A percentile compares a stretch with the other conserved stretches of the same genome.
phyloP scores from a whole-genome alignment of 768 basidiomycete genomes.

The Fomitopsis pulvina region DNA sequence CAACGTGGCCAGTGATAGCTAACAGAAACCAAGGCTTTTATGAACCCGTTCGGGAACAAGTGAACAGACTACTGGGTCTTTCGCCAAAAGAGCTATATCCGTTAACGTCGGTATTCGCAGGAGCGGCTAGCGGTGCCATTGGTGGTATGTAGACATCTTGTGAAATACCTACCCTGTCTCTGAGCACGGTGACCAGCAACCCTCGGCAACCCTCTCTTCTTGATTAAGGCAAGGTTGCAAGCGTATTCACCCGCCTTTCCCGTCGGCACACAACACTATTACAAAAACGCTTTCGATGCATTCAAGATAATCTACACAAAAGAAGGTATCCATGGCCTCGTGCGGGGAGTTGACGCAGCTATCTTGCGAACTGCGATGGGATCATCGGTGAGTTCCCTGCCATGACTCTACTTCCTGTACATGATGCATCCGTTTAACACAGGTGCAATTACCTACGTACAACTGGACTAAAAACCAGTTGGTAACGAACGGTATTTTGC shows the following conservation, averaged over 20 bases:
- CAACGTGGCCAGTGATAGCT: neutral
- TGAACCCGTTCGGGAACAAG: slow-evolving; percentile 73
- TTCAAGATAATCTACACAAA: slow-evolving; percentile 69
- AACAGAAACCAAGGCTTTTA: slow-evolving; percentile 69
- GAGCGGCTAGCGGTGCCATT: slow-evolving; percentile 84
- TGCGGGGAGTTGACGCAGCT: slow-evolving; percentile 91
- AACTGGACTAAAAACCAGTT: slow-evolving; percentile 87
- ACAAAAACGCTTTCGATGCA: slow-evolving; percentile 80
- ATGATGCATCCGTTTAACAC: slow-evolving; percentile 8
- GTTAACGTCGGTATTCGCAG: slow-evolving; percentile 75
- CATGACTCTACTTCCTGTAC: neutral
- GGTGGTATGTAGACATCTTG: slow-evolving; percentile 51
- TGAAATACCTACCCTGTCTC: neutral
- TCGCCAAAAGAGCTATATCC: slow-evolving; percentile 60
- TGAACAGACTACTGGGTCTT: slow-evolving; percentile 67
- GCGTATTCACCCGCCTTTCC: slow-evolving; percentile 94
- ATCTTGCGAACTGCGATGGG: slow-evolving; percentile 94
- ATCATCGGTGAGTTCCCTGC: slow-evolving; percentile 50
- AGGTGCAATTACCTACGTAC: slow-evolving; percentile 95
- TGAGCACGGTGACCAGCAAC: slow-evolving; percentile 37
- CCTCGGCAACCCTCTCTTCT: slow-evolving; percentile 85
- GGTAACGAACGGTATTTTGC: slow-evolving; percentile 57
- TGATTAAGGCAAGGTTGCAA: slow-evolving; percentile 98
- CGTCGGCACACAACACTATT: slow-evolving; percentile 91
- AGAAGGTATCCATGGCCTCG: slow-evolving; percentile 74